Percentiles rank a stretch among this genome's conserved stretches.
phyloP scores from a whole-genome alignment of 176 grass and related monocot species.

The Microstegium vimineum region DNA sequence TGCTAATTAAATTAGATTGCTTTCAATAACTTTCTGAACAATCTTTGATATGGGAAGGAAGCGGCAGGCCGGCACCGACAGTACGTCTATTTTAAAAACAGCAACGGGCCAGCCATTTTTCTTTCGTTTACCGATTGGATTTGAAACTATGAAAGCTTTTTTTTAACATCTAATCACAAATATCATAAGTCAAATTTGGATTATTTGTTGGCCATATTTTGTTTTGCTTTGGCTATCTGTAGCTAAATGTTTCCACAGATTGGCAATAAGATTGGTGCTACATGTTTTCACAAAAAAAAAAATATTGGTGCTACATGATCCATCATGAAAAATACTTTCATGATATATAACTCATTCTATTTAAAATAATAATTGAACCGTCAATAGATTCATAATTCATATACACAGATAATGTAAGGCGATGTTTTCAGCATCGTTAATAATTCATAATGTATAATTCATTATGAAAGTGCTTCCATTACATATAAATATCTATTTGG shows the following conservation, averaged over 20 bases:
- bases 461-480: too few relatives aligned
- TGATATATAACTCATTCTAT: neutral
- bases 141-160: neutral
- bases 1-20: too few relatives aligned
- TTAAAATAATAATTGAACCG: neutral
- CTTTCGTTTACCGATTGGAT: neutral
- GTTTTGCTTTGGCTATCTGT: neutral
- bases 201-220: neutral
- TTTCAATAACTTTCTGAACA: too few relatives aligned
- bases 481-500: neutral
- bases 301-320: too few relatives aligned
- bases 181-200: neutral
- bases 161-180: neutral
- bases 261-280: neutral
- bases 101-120: neutral
- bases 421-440: neutral
- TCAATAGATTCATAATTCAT: neutral
- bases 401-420: neutral
- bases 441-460: too few relatives aligned
- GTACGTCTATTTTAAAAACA: neutral
- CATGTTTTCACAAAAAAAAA: too few relatives aligned
- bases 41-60: too few relatives aligned
- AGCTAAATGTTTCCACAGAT: neutral
- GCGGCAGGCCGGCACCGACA: neutral
- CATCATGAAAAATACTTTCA: neutral